phyloP scores from a whole-genome alignment of 495 filamentous ascomycete genomes.

The Penicillium ucsense region DNA sequence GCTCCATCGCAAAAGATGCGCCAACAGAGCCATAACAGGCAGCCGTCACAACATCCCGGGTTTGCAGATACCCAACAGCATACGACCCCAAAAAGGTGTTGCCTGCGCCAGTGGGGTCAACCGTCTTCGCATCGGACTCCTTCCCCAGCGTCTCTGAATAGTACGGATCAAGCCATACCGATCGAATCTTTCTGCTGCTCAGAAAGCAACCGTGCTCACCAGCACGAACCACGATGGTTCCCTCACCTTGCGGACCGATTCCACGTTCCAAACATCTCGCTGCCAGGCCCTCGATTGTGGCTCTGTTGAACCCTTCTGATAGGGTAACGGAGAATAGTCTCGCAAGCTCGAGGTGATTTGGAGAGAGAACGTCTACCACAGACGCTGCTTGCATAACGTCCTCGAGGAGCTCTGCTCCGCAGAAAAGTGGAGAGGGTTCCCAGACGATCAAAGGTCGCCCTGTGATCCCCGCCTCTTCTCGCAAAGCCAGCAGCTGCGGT shows the following conservation, averaged over 20 bases:
- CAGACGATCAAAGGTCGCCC: slow-evolving; percentile 24
- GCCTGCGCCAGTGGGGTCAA: slow-evolving; percentile 30
- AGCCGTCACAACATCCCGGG: slow-evolving; percentile 11
- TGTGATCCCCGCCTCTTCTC: slow-evolving; percentile 2
- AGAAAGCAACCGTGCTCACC: slow-evolving; percentile 24
- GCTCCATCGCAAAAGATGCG: slow-evolving; percentile 29
- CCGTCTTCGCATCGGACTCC: slow-evolving; percentile 2
- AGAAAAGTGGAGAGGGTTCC: slow-evolving; percentile 26
- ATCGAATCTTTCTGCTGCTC: background rate
- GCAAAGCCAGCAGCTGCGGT: slow-evolving; percentile 3
- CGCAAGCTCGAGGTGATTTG: slow-evolving; percentile 28
- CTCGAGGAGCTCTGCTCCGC: slow-evolving; percentile 13
- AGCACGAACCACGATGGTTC: slow-evolving; percentile 18
- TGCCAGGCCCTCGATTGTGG: slow-evolving; percentile 16
- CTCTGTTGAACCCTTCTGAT: slow-evolving; percentile 1
- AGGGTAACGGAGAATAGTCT: slow-evolving; percentile 8
- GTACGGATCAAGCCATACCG: slow-evolving; percentile 23
- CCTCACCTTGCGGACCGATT: slow-evolving; percentile 13
- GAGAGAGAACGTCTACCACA: slow-evolving; percentile 26
- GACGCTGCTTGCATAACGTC: slow-evolving; percentile 11
- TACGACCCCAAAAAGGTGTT: slow-evolving; percentile 28
- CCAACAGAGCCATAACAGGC: slow-evolving; percentile 21
- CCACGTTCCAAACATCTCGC: slow-evolving; percentile 8
- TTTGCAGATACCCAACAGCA: slow-evolving; percentile 19
- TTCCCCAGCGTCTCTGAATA: slow-evolving; percentile 2